Evolutionary conservation across 1,284 basidiomycete genomes (phyloP), one percentile per base, ranked within the genome.

Genomic region (Pterulicium gracile): DNA sequence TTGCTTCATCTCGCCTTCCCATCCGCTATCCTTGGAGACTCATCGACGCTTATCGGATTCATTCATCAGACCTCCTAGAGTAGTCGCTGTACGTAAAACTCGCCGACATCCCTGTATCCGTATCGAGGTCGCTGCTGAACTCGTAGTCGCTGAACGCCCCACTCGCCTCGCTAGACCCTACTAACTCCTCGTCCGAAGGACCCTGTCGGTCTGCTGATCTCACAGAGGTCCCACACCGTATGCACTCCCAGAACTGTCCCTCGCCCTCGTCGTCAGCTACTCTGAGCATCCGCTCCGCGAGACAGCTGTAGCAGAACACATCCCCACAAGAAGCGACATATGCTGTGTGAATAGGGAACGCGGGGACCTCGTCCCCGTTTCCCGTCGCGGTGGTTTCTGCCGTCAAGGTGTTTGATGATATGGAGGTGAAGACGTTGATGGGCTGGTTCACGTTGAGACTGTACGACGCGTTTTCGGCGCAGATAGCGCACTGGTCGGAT

Each of bases 261-360:
- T 73, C 70, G 24, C 68, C 66, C 15, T 69, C 75, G 42, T 85
- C 83, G 48, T 85, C 83, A 3, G 76, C 76, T 0, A 73, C 71
- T 24, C 77, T 80, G 54, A 88, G 72, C 67, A 95, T 77, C 48
- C 81, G 79, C 55, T 88, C 85, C 10, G 87, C 76, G 23, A 94
- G 70, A 61, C 91, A 95, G 55, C 84, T 80, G 61, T 94, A 95
- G 62, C 91, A 94, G 64, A 90, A 95, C 7, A 75, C 61, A 60
- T 93, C 88, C 12, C 79, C 81, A 52, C 88, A 90, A 13, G 83
- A 81, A 5, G 84, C 75, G 48, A 78, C 61, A 56, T 89, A 90
- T 0, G 87, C 79, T 23, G 74, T 85, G 54, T 80, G 68, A 49
- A 88, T 72, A 1, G 83, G 79, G 57, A 79, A 72, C 15, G 67